Evolutionary conservation across 2,329 filamentous ascomycete genomes (phyloP).

Genomic region (Trichoderma sp.): DNA sequence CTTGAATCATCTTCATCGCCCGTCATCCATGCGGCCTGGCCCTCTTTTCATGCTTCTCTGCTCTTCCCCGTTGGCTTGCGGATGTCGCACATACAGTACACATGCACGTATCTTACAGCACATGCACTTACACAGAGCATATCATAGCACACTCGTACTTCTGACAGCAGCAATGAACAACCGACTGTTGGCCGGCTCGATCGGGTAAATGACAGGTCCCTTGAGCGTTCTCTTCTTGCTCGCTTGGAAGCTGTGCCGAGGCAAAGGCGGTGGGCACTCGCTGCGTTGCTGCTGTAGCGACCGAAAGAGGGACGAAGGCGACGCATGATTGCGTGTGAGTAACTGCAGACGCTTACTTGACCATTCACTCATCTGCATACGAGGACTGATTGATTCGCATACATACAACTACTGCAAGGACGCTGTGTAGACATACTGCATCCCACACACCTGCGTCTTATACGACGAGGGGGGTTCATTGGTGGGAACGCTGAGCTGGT

Average conservation of each 20-base stretch:
- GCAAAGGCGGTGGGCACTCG: not conserved
- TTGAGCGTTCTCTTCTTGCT: not conserved
- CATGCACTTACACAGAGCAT: too few species aligned
- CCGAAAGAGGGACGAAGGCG: not conserved
- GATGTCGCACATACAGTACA: conserved; percentile 7
- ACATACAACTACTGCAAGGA: not conserved
- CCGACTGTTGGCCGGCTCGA: conserved; percentile 12
- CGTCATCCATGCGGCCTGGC: conserved; percentile 4
- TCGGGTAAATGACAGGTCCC: conserved; percentile 8
- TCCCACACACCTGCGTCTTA: too few species aligned
- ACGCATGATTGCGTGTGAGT: conserved; percentile 10
- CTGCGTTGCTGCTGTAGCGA: not conserved
- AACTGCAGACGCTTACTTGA: conserved; percentile 21
- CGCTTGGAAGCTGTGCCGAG: not conserved
- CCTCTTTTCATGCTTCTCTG: conserved; percentile 5
- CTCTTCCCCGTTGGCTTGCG: not conserved
- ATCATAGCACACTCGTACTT: too few species aligned
- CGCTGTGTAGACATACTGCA: not conserved
- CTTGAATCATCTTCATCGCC: conserved; percentile 7
- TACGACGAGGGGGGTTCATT: not conserved
- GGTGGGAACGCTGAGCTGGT: not conserved
- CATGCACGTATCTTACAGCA: too few species aligned
- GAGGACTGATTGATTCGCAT: not conserved
- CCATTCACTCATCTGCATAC: conserved; percentile 2
- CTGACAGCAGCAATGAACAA: not conserved